Percentiles rank a stretch among this genome's conserved stretches.
phyloP scores from a whole-genome alignment of 352 stramenopile species.

The Phytophthora citrophthora region DNA sequence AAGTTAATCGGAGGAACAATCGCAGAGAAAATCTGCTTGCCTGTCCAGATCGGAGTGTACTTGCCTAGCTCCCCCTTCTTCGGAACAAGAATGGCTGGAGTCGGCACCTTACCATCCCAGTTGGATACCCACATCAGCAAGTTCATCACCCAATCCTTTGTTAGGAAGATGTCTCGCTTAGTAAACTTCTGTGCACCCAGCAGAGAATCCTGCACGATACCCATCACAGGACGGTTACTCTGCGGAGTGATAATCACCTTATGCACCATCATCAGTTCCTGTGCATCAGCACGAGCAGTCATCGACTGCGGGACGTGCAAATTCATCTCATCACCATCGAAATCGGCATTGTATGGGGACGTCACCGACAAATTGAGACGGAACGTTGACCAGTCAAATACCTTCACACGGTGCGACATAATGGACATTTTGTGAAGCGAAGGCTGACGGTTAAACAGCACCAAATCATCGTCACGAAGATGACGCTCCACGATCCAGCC shows the following conservation, averaged over 20 bases:
- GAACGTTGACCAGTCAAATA: constrained; percentile 99
- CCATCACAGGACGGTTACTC: constrained; percentile 99
- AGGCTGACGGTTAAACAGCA: constrained; percentile 99
- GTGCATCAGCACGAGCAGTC: constrained; percentile 95
- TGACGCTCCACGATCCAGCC: constrained; percentile 99
- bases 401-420: constrained; percentile 99
- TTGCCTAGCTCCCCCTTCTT: constrained; percentile 87
- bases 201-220: constrained; percentile 98
- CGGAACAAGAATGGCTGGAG: constrained; percentile 97
- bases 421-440: constrained; percentile 99
- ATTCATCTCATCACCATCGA: constrained; percentile 99
- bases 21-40: constrained; percentile 98
- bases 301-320: constrained; percentile 98
- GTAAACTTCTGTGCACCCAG: constrained; percentile 98
- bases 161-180: constrained; percentile 97
- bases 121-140: constrained; percentile 98
- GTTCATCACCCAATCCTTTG: constrained; percentile 98
- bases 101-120: constrained; percentile 98
- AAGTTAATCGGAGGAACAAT: constrained; percentile 99
- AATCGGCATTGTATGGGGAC: constrained; percentile 99
- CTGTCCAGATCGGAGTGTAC: constrained; percentile 95
- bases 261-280: constrained; percentile 99
- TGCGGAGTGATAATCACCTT: constrained; percentile 99
- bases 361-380: constrained; percentile 98
- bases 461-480: constrained; percentile 97